Conservation (phyloP, 345 rosid genomes). For the Eucalyptus regnans region DNA sequence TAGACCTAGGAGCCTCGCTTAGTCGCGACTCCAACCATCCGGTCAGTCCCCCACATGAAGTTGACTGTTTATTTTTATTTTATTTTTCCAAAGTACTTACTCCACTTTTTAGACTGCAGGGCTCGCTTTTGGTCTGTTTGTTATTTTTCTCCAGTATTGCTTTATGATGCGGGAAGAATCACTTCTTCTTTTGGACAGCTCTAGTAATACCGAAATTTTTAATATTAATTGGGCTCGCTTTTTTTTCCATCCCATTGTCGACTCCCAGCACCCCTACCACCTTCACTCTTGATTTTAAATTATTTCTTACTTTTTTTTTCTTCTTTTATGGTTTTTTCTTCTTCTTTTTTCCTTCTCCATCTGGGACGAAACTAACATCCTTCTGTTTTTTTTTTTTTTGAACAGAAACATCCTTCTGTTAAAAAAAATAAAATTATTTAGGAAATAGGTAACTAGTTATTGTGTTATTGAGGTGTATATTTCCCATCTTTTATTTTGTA, state of each 20-base stretch:
- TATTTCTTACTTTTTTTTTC: not conserved
- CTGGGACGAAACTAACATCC: fast-evolving
- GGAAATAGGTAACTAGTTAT: not conserved
- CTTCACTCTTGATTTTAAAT: not conserved
- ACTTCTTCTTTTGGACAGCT: not conserved
- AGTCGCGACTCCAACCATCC: not conserved
- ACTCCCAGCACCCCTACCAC: fast-evolving
- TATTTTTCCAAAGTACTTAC: fast-evolving
- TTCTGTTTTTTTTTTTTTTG: too few relatives aligned
- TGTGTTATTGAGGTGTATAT: not conserved
- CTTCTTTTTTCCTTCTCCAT: not conserved
- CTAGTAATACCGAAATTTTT: not conserved
- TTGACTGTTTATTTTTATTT: not conserved
- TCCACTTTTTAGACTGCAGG: fast-evolving
- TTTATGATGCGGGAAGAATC: not conserved
- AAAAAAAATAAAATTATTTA: too few relatives aligned
- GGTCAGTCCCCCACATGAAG: not conserved
- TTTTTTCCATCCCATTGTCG: not conserved
- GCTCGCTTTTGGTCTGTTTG: not conserved
- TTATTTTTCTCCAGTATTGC: not conserved
- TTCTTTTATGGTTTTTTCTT: not conserved
- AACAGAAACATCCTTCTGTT: fast-evolving
- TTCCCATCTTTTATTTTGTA: not conserved
- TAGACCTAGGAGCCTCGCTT: not conserved
- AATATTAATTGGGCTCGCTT: not conserved